A percentile compares a stretch with the other conserved stretches of the same genome.
These are phyloP conservation scores for Sporobolomyces pararoseus DNA, from an alignment of 768 basidiomycete species.

Conservation along the genomic window DNA sequence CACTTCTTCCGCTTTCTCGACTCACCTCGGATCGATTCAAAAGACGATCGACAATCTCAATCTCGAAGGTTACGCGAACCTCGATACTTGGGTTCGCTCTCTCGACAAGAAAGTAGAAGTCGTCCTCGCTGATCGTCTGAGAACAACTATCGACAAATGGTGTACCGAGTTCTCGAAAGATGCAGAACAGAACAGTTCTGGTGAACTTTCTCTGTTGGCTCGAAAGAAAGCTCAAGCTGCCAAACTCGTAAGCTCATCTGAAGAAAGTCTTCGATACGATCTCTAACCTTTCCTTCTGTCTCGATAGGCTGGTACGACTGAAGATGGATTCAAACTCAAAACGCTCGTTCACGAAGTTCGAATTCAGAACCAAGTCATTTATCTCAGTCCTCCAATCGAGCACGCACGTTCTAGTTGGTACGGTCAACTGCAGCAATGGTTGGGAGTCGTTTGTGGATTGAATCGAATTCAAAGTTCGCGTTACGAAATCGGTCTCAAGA, in stretches of 20 bases:
- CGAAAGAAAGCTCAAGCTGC: slow-evolving; percentile 45
- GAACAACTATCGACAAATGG: slow-evolving; percentile 77
- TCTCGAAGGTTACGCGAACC: slow-evolving; percentile 88
- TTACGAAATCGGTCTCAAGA: slow-evolving; percentile 93
- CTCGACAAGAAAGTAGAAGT: slow-evolving; percentile 75
- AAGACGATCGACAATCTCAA: slow-evolving; percentile 91
- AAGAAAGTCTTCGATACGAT: neutral
- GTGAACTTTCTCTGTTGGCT: slow-evolving; percentile 8
- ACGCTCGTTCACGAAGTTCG: slow-evolving; percentile 92
- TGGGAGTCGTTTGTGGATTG: slow-evolving; percentile 85
- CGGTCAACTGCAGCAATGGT: slow-evolving; percentile 79
- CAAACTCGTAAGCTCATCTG: slow-evolving; percentile 1
- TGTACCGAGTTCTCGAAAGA: slow-evolving; percentile 80
- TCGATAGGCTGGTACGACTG: slow-evolving; percentile 12
- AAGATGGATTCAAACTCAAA: slow-evolving; percentile 61
- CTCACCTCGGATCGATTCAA: slow-evolving; percentile 73
- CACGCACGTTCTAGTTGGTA: slow-evolving; percentile 86
- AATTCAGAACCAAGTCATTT: slow-evolving; percentile 98
- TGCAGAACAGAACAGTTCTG: slow-evolving; percentile 39
- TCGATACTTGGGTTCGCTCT: slow-evolving; percentile 85
- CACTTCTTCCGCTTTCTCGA: slow-evolving; percentile 73
- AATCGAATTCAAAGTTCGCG: slow-evolving; percentile 87
- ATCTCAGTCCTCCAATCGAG: slow-evolving; percentile 96
- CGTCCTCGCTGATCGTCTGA: slow-evolving; percentile 70
- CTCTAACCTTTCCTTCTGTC: no score